Evolutionary conservation across 352 stramenopile species (phyloP), one percentile per base, ranked within the genome.

Genomic region (Globisporangium carolinianum): DNA sequence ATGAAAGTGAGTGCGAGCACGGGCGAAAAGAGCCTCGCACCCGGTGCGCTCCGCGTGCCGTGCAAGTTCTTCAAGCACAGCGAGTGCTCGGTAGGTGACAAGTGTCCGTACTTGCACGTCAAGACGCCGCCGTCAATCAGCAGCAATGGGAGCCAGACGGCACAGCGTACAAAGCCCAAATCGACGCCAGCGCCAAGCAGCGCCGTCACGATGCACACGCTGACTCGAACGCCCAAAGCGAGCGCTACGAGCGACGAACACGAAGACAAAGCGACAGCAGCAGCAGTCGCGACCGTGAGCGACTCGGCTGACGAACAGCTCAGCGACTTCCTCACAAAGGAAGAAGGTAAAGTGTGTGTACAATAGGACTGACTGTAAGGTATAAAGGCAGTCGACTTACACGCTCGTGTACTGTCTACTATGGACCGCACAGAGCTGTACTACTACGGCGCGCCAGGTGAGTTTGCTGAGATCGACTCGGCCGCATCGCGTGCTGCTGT

Each of bases 41-140:
- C 76, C 4, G 77, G 78, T 9, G 65, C 73, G 32, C 84, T 83
- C 41, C 62, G 69, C 10, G 65, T 82, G 43, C 66, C 71, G 0
- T 93, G 86, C 71, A 86, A 75, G 55, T 95, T 91, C 47, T 89
- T 90, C 60, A 71, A 86, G 60, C 72, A 68, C 41, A 73, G 73
- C 36, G 74, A 71, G 49, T 95, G 85, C 73, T 65, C 76, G 41
- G 72, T 71, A 36, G 83, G 85, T 1, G 65, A 76, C 47, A 73
- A 65, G 9, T 93, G 85, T 60, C 77, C 79, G 47, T 94, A 90
- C 50, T 36, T 80, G 56, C 85, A 95, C 66, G 56, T 62, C 32
- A 73, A 76, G 58, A 66, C 39, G 35, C 32, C 42, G n/a, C 38
- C 32, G 12, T 17, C 10, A 8, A n/a, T 5, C 11, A 39, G 14